These are phyloP conservation scores for Fusarium newnesense DNA, from an alignment of 2,329 filamentous ascomycete species.

Conservation along the genomic window DNA sequence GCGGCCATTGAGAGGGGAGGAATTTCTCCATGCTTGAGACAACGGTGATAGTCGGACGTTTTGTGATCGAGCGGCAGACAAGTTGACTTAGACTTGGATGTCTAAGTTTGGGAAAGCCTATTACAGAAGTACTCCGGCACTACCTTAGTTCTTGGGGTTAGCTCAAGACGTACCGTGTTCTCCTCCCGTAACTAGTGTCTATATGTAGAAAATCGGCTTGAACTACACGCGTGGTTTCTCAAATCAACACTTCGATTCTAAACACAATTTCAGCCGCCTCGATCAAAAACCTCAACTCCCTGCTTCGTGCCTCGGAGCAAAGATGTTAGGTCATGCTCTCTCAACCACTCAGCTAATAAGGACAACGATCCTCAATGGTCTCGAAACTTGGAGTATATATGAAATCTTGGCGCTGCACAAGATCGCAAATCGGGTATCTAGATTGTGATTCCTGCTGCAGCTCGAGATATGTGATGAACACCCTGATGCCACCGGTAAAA, in stretches of 20 bases:
- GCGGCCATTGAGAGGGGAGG: neutral
- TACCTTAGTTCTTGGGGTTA: neutral
- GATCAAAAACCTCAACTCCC: neutral
- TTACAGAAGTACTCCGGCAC: neutral
- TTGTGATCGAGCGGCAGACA: neutral
- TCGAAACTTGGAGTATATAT: neutral
- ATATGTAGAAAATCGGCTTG: neutral
- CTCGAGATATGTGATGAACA: neutral
- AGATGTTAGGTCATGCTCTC: neutral
- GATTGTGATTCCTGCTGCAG: neutral
- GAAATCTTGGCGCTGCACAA: neutral
- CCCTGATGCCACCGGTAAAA: neutral
- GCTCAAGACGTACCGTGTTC: neutral
- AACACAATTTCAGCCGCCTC: neutral
- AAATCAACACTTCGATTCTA: neutral
- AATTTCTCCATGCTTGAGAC: neutral
- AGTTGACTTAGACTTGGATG: neutral
- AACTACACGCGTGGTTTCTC: neutral
- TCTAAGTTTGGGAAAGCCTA: neutral
- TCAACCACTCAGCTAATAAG: neutral
- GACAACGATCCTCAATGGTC: neutral
- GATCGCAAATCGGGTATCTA: neutral
- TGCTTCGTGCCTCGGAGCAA: neutral
- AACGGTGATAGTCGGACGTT: neutral
- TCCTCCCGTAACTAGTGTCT: neutral